These are phyloP conservation scores for Blakeslea trispora DNA, from an alignment of 371 early-diverging fungal genomes.

Conservation along the genomic window DNA sequence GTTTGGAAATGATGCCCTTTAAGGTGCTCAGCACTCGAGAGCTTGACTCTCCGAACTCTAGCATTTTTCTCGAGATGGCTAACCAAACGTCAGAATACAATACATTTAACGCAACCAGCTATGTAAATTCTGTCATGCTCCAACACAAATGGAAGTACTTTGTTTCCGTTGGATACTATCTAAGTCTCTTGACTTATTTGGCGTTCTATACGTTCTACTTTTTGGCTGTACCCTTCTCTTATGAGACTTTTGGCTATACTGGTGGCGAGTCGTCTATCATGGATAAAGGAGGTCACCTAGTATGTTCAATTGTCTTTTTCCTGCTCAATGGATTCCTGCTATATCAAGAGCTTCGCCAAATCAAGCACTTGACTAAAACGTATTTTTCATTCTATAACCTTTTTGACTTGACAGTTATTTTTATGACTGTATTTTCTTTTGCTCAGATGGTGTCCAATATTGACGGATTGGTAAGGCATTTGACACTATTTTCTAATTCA, in stretches of 20 bases:
- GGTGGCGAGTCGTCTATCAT: neutral
- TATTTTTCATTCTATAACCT: slow-evolving; percentile 6
- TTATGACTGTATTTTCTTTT: neutral
- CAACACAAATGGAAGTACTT: slow-evolving; percentile 15
- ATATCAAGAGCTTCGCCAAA: slow-evolving; percentile 4
- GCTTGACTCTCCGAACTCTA: neutral
- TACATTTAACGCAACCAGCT: slow-evolving; percentile 8
- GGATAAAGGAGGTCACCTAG: slow-evolving; percentile 1
- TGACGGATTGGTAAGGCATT: slow-evolving; percentile 8
- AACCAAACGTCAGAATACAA: neutral
- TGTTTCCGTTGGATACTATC: neutral
- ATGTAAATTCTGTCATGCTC: slow-evolving; percentile 3
- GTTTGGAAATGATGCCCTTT: too few relatives aligned
- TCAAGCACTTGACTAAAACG: neutral
- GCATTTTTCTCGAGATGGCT: slow-evolving; percentile 2
- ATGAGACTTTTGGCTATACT: neutral
- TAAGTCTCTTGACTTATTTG: neutral
- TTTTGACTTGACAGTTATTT: slow-evolving; percentile 7
- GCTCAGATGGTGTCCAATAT: neutral
- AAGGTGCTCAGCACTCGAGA: slow-evolving; percentile 2
- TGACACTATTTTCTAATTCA: too few relatives aligned
- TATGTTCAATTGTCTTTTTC: neutral
- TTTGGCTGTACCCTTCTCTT: slow-evolving; percentile 4
- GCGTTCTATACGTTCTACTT: slow-evolving; percentile 4
- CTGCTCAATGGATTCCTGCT: neutral